phyloP scores from a whole-genome alignment of 2,329 filamentous ascomycete species.

The Fusarium staphyleae region DNA sequence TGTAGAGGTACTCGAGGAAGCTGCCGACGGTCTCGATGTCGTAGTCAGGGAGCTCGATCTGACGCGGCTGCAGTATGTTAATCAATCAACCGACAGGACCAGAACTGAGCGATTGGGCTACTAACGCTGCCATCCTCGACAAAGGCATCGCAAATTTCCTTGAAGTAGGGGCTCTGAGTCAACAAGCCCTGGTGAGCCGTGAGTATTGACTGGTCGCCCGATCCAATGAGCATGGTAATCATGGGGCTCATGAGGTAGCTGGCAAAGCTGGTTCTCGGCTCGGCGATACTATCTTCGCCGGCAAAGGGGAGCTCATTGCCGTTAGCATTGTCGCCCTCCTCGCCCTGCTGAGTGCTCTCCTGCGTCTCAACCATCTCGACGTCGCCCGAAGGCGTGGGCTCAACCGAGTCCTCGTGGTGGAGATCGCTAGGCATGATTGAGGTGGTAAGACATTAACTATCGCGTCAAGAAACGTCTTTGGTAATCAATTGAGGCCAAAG shows the following conservation, averaged over 20 bases:
- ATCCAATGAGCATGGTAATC: conserved; percentile 71
- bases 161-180: conserved; percentile 76
- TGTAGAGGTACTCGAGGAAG: conserved; percentile 53
- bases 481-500: not conserved
- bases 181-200: conserved; percentile 83
- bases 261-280: conserved; percentile 55
- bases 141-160: conserved; percentile 67
- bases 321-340: conserved; percentile 44
- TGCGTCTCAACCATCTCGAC: conserved; percentile 50
- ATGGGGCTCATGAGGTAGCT: conserved; percentile 73
- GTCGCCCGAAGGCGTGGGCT: conserved; percentile 44
- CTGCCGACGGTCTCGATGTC: conserved; percentile 47
- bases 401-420: conserved; percentile 35
- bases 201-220: conserved; percentile 68
- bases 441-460: not conserved
- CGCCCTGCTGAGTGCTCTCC: conserved; percentile 46
- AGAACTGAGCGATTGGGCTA: conserved; percentile 15
- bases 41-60: conserved; percentile 66
- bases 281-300: conserved; percentile 44
- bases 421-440: conserved; percentile 45
- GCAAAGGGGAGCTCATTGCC: conserved; percentile 50
- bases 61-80: conserved; percentile 58
- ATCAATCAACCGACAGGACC: not conserved
- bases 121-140: conserved; percentile 66
- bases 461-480: not conserved